Evolutionary conservation across 73 alveolate genomes (phyloP), one percentile per base, ranked within the genome.

Genomic region (Paramecium octaurelia): DNA sequence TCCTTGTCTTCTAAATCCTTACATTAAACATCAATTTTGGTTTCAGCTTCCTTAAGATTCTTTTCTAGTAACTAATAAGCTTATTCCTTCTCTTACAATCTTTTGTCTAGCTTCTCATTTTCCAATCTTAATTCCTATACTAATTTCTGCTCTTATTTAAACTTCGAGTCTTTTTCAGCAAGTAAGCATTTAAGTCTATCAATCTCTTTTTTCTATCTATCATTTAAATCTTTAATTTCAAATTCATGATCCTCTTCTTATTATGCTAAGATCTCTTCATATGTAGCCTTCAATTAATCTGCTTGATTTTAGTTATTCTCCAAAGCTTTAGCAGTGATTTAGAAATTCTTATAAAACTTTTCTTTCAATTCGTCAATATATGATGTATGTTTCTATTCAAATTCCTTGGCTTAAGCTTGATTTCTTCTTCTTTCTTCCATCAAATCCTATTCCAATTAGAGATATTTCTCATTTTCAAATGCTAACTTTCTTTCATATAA

Each of bases 401-500:
- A 86, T 64, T 92, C 97, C 21, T 93, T 92, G 6, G 95, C 86
- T 77, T 95, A 75, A 12, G 92, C 93, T 87, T 95, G 95, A 88
- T 95, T 94, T 87, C 92, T 83, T 64, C 92, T 86, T 77, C 96
- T 96, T 94, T 93, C 93, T 92, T 97, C 99, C 40, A 88, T 68
- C 68, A 93, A 93, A 58, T 96, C 95, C 75, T 97, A 93, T 94
- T 97, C 99, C 36, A 96, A 93, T 31, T 94, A 85, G 23, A 94
- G 90, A 73, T 92, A 96, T 73, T 95, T 95, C 64, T 95, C 96
- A 77, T 92, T 90, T 75, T 97, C 98, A 48, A 95, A 92, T 43
- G 96, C 94, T 24, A 95, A 93, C 44, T 97, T 97, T 83, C 95
- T 93, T 87, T 97, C 99, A 93, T 96, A 97, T 12, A 97, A 92